phyloP scores from a whole-genome alignment of 495 filamentous ascomycete genomes.

The Lasiosphaeria ovina region DNA sequence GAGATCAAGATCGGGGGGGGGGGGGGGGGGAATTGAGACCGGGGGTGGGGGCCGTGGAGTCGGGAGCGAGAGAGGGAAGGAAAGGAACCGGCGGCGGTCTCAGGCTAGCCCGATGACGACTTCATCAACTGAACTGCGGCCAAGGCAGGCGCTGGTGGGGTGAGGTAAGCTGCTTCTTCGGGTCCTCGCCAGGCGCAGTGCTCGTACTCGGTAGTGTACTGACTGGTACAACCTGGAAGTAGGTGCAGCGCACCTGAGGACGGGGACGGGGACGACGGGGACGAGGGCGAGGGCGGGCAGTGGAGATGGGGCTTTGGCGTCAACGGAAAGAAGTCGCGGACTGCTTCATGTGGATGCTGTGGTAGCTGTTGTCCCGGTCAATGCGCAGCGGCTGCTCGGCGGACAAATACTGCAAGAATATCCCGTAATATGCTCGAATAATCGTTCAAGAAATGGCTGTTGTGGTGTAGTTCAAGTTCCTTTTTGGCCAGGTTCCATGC shows the following conservation, averaged over 20 bases:
- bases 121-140: constrained; percentile 32
- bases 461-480: constrained; percentile 3
- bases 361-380: too few relatives aligned
- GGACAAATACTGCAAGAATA: too few relatives aligned
- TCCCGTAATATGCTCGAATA: not conserved
- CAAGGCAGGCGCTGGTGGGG: constrained; percentile 5
- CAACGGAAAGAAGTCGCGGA: too few relatives aligned
- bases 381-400: too few relatives aligned
- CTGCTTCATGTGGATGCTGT: too few relatives aligned
- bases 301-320: too few relatives aligned
- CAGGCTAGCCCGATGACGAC: constrained; percentile 30
- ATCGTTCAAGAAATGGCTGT: constrained; percentile 5
- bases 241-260: too few relatives aligned
- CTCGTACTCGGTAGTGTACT: too few relatives aligned
- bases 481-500: constrained; percentile 5
- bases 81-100: constrained; percentile 17
- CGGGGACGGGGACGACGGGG: too few relatives aligned
- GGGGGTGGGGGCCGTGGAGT: not conserved
- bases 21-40: not conserved
- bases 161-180: constrained; percentile 3
- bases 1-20: not conserved
- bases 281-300: too few relatives aligned
- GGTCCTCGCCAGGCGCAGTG: too few relatives aligned
- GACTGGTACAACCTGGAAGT: too few relatives aligned
- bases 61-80: not conserved